phyloP scores from a whole-genome alignment of 352 stramenopile genomes.

The Pythium pyrilobum region DNA sequence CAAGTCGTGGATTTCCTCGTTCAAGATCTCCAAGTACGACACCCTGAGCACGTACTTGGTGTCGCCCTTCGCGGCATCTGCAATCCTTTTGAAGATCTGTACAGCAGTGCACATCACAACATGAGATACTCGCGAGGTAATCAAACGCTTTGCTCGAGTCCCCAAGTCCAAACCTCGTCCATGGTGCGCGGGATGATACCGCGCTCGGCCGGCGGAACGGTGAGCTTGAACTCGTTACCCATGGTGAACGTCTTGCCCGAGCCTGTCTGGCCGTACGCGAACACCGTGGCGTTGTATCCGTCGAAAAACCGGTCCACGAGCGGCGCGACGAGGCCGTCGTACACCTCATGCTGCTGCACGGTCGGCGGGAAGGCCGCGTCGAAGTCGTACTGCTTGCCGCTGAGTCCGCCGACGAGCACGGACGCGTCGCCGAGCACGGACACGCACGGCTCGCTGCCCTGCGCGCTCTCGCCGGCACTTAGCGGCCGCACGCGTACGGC shows the following conservation, averaged over 20 bases:
- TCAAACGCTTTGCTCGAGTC: not conserved
- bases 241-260: constrained; percentile 92
- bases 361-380: constrained; percentile 64
- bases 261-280: constrained; percentile 94
- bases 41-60: constrained; percentile 50
- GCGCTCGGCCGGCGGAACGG: constrained; percentile 21
- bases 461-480: constrained; percentile 30
- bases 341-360: constrained; percentile 42
- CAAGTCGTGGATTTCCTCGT: constrained; percentile 96
- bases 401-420: constrained; percentile 28
- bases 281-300: constrained; percentile 94
- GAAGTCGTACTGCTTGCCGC: constrained; percentile 64
- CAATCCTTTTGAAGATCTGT: constrained; percentile 50
- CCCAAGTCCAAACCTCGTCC: constrained; percentile 36
- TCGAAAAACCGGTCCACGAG: constrained; percentile 87
- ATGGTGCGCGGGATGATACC: constrained; percentile 85
- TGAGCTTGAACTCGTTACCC: constrained; percentile 76
- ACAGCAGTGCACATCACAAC: not conserved
- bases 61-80: constrained; percentile 8
- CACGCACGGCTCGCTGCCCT: constrained; percentile 37
- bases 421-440: constrained; percentile 6
- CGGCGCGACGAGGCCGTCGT: constrained; percentile 41
- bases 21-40: constrained; percentile 93
- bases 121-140: not conserved
- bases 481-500: constrained; percentile 48